Evolutionary conservation across 805 yeast genomes (phyloP), one percentile per base, ranked within the genome.

Genomic region (Wickerhamiella cacticola): DNA sequence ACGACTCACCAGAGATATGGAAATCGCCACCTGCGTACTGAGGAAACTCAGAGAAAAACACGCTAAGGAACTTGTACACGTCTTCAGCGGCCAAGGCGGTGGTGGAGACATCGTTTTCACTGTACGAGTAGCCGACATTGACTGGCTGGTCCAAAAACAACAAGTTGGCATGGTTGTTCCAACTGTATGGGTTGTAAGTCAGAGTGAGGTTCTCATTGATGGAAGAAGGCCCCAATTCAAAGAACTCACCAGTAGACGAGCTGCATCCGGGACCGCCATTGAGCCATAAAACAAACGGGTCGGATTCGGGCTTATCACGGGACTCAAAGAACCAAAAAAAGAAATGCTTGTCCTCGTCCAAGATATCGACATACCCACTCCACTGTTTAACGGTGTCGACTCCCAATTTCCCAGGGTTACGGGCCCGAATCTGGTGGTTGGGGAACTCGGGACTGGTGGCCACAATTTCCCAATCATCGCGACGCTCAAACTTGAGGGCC

Each of bases 241-340:
- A 88, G 63, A 89, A 81, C 54, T 88, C 72, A 15, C 97, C 97
- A 15, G 95, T 84, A 62, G 85, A 67, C 1, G 95, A 83, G 1
- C 95, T 84, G 64, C 96, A 88, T 13, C 96, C 96, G 44, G 96
- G 96, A 13, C 96, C 96, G 53, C 96, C 96, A 62, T 89, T 88
- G 59, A 89, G 71, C 96, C 95, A 86, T 59, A 87, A 69, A 46
- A 87, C 74, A 33, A 87, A 72, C 2, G 96, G 96, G 67, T 87
- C 96, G 51, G 72, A 82, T 53, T 68, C 68, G 15, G 95, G 95
- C 64, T 84, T 89, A 64, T 81, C 82, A 52, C 80, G 75, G 54
- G 82, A 78, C 64, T 87, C 95, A 58, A 85, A 87, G 59, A 80
- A 80, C 89, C 94, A 86, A 68, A 80, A 89, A 68, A 89, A 89